These are phyloP conservation scores for Ampelocalamus luodianensis DNA, from an alignment of 176 grass and related monocot species.

Conservation along the genomic window DNA sequence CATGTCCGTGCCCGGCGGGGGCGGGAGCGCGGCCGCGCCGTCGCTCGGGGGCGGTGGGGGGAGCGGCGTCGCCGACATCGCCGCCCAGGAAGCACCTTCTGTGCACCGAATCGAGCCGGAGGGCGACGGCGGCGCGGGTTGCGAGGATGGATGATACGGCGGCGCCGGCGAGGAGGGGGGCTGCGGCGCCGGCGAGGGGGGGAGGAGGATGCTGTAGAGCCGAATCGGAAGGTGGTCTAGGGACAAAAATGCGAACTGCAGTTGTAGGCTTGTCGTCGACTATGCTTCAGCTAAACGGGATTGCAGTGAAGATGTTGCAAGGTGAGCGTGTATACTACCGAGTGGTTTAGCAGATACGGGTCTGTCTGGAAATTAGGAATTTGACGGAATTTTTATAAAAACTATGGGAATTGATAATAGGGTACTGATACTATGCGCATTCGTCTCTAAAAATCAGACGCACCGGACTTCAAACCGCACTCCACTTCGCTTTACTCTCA, in stretches of 20 bases:
- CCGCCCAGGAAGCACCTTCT: background rate
- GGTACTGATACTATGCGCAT: too few species aligned
- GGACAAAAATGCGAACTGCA: background rate
- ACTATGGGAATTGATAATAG: too few species aligned
- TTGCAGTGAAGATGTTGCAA: too few species aligned
- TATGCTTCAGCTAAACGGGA: too few species aligned
- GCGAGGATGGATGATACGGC: background rate
- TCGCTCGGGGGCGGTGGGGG: slow-evolving; percentile 59
- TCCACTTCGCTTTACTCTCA: too few species aligned
- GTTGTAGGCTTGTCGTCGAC: too few species aligned
- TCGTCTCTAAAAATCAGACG: too few species aligned
- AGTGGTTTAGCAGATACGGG: too few species aligned
- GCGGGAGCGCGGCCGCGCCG: slow-evolving; percentile 46
- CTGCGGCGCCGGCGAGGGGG: background rate
- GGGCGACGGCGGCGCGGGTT: background rate
- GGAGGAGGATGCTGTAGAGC: background rate
- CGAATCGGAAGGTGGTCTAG: background rate
- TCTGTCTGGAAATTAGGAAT: too few species aligned
- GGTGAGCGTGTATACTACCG: too few species aligned
- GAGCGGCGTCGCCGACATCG: slow-evolving; percentile 68
- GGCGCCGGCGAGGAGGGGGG: background rate
- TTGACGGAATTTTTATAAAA: too few species aligned
- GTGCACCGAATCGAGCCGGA: background rate
- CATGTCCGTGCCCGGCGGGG: slow-evolving; percentile 96
- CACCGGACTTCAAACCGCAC: too few species aligned